Conservation (phyloP, 495 filamentous ascomycete genomes). For the Annulohypoxylon nitens region DNA sequence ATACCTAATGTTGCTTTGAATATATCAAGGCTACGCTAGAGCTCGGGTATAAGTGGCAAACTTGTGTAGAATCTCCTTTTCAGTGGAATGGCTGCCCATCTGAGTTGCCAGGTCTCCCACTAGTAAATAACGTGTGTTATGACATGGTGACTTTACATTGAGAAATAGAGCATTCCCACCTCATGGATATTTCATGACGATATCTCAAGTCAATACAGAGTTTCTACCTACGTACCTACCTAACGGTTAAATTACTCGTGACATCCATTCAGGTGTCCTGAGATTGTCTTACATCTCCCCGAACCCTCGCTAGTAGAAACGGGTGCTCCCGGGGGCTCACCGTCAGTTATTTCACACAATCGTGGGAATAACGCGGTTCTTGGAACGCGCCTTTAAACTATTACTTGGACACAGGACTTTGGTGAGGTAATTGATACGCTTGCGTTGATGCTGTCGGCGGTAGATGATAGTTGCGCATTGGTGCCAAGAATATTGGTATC, state of each 20-base stretch:
- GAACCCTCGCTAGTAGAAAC: constrained; percentile 4
- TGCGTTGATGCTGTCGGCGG: constrained; percentile 12
- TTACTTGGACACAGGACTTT: constrained; percentile 3
- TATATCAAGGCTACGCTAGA: not conserved
- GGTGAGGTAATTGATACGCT: constrained; percentile 17
- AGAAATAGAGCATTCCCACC: not conserved
- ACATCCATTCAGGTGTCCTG: not conserved
- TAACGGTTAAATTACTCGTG: constrained; percentile 17
- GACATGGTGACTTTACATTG: not conserved
- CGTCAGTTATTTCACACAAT: not conserved
- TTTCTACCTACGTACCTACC: not conserved
- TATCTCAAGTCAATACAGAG: not conserved
- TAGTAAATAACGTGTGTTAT: not conserved
- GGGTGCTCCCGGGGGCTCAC: not conserved
- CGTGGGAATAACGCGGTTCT: not conserved
- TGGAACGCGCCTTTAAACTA: not conserved
- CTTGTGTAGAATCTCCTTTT: not conserved
- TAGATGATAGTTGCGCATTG: constrained; percentile 18
- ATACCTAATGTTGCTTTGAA: not conserved
- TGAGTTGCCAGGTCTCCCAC: not conserved
- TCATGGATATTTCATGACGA: not conserved
- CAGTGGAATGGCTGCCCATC: too few species aligned
- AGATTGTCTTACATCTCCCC: not conserved
- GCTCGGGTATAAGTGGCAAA: not conserved
- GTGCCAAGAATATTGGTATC: constrained; percentile 38